phyloP scores from a whole-genome alignment of 176 grass and related monocot genomes.

The Musa schizocarpa region DNA sequence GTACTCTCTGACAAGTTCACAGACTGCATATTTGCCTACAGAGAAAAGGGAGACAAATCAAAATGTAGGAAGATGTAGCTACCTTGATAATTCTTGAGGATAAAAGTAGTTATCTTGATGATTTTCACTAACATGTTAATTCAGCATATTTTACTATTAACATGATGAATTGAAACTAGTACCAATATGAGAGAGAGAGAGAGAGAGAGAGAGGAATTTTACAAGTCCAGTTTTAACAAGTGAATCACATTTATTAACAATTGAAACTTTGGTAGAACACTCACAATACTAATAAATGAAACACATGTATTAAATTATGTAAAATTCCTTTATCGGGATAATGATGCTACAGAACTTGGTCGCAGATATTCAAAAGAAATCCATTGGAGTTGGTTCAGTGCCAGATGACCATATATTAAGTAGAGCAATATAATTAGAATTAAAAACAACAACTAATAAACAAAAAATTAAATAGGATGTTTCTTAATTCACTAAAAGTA shows the following conservation, averaged over 20 bases:
- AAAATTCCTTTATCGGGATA: neutral
- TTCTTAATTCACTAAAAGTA: neutral
- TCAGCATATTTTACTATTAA: too few species aligned
- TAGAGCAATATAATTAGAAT: neutral
- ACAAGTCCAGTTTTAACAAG: too few species aligned
- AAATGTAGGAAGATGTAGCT: neutral
- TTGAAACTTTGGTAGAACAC: too few species aligned
- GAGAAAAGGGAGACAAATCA: neutral
- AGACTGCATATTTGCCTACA: conserved; percentile 46
- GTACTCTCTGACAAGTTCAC: conserved; percentile 72
- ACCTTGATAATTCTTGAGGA: neutral
- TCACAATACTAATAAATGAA: too few species aligned
- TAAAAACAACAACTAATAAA: neutral
- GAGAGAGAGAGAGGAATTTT: too few species aligned
- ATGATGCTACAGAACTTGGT: neutral
- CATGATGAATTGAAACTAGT: too few species aligned
- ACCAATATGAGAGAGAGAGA: too few species aligned
- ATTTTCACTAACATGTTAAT: neutral
- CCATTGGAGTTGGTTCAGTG: neutral
- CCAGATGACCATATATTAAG: neutral
- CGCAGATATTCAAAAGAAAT: neutral
- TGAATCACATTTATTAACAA: too few species aligned
- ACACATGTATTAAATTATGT: too few species aligned
- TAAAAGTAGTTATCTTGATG: neutral
- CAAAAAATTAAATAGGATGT: neutral